Base-by-base conservation (phyloP, 2,329 filamentous ascomycete species). In the Fusarium hainanense region DNA sequence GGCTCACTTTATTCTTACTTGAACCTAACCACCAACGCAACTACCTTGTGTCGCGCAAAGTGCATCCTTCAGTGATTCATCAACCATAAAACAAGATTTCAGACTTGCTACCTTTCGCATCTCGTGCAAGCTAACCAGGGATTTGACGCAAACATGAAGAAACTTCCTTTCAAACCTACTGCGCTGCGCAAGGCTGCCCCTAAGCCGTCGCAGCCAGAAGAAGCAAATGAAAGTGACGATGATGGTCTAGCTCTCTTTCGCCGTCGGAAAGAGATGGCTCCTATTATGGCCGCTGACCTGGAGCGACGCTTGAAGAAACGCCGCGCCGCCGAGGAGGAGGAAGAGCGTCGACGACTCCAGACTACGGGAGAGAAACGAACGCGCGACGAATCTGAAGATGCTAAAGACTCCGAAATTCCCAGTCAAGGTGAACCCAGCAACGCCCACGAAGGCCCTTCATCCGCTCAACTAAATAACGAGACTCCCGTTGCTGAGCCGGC, bases 101-200 rank as follows among this genome's bases (percentile, higher is more conserved):
- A 28, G 41, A 20, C 27, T 42, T 65, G 63, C 62, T 69, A 66
- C 60, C 48, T 46, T 46, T 40, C 21, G 23, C 37, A 57, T 42
- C 23, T 12, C n/a, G 46, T 60, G 43, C 42, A 56, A 41, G 65
- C 64, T 62, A 60, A 71, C 58, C 40, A 48, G 42, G 43, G 14
- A 50, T 41, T 44, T 20, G 47, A 40, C 27, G 51, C 49, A 49
- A 52, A 77, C 69, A 79, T 78, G 66, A 82, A 81, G 72, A 81
- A 79, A 63, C 80, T 86, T 2, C 84, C 84, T 1, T 86, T 86
- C 75, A 86, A 86, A 66, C 83, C 83, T 14, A 85, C 84, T 4
- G 82, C 79, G 21, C 75, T 82, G 66, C 81, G 79, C 47, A 77
- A 75, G 41, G 74, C 74, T 18, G 69, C 66, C 25, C 74, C 79